These are phyloP conservation scores for Phytophthora podocarpi DNA, from an alignment of 352 stramenopile genomes.

Conservation along the genomic window DNA sequence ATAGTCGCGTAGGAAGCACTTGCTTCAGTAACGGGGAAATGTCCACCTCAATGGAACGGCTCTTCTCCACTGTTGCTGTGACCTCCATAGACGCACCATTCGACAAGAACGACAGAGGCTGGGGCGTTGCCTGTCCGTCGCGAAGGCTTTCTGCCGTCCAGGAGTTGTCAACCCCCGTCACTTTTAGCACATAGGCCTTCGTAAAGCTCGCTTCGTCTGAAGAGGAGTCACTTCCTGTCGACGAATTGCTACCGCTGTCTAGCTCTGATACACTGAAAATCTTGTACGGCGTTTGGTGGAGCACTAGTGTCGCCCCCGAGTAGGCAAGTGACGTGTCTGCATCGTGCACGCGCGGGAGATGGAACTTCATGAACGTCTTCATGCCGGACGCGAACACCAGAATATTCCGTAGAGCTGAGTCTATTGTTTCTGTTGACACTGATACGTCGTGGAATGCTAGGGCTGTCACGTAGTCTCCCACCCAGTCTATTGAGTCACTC, in stretches of 20 bases:
- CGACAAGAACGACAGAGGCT: constrained; percentile 29
- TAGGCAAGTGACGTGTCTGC: constrained; percentile 51
- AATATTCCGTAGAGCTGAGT: constrained; percentile 39
- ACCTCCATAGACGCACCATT: constrained; percentile 38
- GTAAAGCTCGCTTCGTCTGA: constrained; percentile 37
- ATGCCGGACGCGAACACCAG: constrained; percentile 52
- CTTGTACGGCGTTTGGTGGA: constrained; percentile 75
- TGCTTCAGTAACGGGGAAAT: constrained; percentile 49
- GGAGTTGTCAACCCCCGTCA: constrained; percentile 53
- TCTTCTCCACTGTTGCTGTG: constrained; percentile 50
- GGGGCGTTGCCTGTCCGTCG: neutral
- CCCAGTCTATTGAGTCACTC: constrained; percentile 46
- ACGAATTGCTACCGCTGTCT: constrained; percentile 8
- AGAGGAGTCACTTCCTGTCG: neutral
- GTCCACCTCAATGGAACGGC: constrained; percentile 54
- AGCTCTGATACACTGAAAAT: constrained; percentile 55
- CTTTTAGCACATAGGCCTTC: constrained; percentile 47
- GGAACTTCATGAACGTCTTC: constrained; percentile 72
- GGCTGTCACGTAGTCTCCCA: constrained; percentile 55
- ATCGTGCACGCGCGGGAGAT: constrained; percentile 55
- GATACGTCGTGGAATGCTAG: constrained; percentile 69
- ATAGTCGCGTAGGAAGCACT: constrained; percentile 43
- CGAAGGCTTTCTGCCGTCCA: constrained; percentile 49
- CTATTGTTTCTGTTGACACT: constrained; percentile 15
- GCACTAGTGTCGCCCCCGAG: constrained; percentile 34